Evolutionary conservation across 805 yeast genomes (phyloP), one percentile per base, ranked within the genome.

Genomic region (Clavispora asparagi): DNA sequence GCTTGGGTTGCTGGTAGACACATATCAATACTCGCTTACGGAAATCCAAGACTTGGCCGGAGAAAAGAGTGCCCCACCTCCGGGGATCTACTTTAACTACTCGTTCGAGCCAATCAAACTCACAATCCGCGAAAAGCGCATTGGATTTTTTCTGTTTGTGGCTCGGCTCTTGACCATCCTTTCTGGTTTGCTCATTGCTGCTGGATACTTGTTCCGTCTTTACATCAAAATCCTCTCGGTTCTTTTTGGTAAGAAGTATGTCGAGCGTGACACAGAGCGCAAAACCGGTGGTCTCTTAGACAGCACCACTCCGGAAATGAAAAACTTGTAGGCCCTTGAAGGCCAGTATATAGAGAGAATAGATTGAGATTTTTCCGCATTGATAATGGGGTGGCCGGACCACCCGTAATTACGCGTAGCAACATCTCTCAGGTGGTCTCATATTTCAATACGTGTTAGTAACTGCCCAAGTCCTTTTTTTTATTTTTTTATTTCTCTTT

Each of bases 61-160:
- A 7, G 37, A 50, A 5, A 51, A 43, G 27, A 39, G 43, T 10
- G 35, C 48, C 30, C 63, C 61, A 5, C 27, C 33, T 1, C 95
- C 97, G 4, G 97, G 97, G 0, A 82, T 92, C 25, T 86, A 78
- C 58, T 79, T 94, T 69, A 79, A 77, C 46, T 92, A 91, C 63
- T 89, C 89, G 54, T 89, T 94, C 61, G 98, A 94, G 58, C 92
- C 97, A 4, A 79, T 94, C 38, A 77, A 82, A 40, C 74, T 94
- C 55, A 65, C 78, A 4, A 74, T 90, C 17, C 73, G 73, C 25
- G 97, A 92, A 58, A 73, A 68, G 44, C 75, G 98, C 51, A 71
- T 92, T 36, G 76, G 92, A 4, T 92, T 92, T 61, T 61, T 81
- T 37, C 87, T 84, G 56, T 92, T 92, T 64, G 67, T 89, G 8